Evolutionary conservation across 257 asterid genomes (phyloP).

Genomic region (Nyctanthes arbortristis): DNA sequence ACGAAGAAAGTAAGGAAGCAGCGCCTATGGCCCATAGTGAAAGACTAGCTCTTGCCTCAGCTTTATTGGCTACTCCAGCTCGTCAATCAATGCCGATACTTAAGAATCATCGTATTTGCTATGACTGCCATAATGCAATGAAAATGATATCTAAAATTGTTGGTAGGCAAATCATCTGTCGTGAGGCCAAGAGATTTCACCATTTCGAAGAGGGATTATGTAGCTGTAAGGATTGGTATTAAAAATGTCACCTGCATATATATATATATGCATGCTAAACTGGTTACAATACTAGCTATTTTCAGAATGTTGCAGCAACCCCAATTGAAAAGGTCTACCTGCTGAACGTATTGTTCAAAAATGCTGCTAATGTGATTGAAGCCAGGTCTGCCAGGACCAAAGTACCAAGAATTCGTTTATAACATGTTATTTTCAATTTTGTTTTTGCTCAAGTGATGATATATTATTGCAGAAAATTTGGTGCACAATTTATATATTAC

Average conservation of each 20-base stretch:
- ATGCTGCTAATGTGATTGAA: too few species aligned
- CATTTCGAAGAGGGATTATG: constrained; percentile 80
- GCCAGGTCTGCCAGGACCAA: too few species aligned
- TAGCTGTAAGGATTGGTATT: constrained; percentile 79
- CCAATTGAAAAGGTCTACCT: constrained; percentile 23
- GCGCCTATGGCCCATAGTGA: constrained; percentile 86
- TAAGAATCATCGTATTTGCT: constrained; percentile 74
- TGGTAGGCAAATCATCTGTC: constrained; percentile 73
- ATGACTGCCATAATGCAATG: constrained; percentile 80
- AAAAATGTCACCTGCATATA: too few species aligned
- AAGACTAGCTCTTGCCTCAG: constrained; percentile 84
- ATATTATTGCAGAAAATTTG: too few species aligned
- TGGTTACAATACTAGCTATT: too few species aligned
- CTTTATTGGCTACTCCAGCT: constrained; percentile 67
- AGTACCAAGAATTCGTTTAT: too few species aligned
- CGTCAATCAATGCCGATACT: constrained; percentile 61
- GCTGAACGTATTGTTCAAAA: too few species aligned
- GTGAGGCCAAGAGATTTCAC: constrained; percentile 82
- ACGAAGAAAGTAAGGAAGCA: constrained; percentile 77
- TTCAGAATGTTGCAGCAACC: constrained; percentile 61
- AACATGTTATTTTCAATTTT: too few species aligned
- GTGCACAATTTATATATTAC: too few species aligned
- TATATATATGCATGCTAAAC: too few species aligned
- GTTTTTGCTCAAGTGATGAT: too few species aligned
- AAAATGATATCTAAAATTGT: constrained; percentile 74